phyloP scores from a whole-genome alignment of 805 yeast genomes.

The Ogataea ganodermae region DNA sequence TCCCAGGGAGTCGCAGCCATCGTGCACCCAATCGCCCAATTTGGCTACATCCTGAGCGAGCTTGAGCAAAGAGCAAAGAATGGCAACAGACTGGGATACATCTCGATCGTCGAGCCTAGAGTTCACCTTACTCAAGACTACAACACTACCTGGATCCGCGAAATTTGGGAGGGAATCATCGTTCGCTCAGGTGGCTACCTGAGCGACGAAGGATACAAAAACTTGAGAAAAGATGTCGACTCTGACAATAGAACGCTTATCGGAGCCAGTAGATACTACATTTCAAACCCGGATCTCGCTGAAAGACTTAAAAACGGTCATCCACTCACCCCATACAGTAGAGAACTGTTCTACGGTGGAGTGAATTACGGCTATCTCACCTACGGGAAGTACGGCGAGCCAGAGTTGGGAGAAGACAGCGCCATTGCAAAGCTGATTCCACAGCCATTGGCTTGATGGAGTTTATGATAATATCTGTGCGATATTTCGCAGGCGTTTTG shows the following conservation, averaged over 20 bases:
- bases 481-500: too few species aligned
- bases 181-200: conserved; percentile 28
- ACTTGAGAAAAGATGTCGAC: conserved; percentile 22
- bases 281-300: conserved; percentile 49
- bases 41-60: conserved; percentile 42
- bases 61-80: conserved; percentile 40
- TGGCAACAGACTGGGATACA: conserved; percentile 30
- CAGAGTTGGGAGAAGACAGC: conserved; percentile 7
- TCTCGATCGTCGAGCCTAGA: conserved; percentile 37
- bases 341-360: conserved; percentile 42
- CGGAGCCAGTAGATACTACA: conserved; percentile 41
- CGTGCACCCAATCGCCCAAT: conserved; percentile 38
- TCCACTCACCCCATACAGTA: conserved; percentile 41
- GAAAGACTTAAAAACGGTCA: conserved; percentile 39
- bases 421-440: conserved; percentile 14
- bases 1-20: conserved; percentile 41
- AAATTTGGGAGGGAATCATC: conserved; percentile 39
- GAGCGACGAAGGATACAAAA: conserved; percentile 31
- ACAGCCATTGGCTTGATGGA: conserved; percentile 15
- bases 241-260: conserved; percentile 47
- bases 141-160: conserved; percentile 23
- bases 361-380: conserved; percentile 21
- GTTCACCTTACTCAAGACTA: conserved; percentile 5
- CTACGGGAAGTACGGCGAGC: conserved; percentile 22
- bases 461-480: too few species aligned